These are phyloP conservation scores for Cryphonectria japonica DNA, from an alignment of 2,329 filamentous ascomycete genomes.

Conservation along the genomic window DNA sequence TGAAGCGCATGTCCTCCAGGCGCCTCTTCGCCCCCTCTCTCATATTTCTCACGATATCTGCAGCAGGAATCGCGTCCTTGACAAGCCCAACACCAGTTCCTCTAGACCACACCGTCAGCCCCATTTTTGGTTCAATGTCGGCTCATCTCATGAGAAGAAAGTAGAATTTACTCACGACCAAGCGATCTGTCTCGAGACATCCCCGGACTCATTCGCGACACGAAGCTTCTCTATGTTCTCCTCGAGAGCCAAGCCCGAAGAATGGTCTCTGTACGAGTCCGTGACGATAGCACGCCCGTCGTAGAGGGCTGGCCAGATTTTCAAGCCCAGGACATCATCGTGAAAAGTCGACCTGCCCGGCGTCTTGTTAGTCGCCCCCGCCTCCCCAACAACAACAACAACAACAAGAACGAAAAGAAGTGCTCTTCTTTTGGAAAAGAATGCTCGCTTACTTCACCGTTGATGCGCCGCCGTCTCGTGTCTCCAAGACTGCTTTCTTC, in stretches of 20 bases:
- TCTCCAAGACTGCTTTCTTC: slow-evolving; percentile 46
- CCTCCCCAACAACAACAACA: too few relatives aligned
- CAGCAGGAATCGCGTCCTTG: slow-evolving; percentile 45
- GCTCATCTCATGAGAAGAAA: too few relatives aligned
- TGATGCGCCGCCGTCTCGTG: slow-evolving; percentile 48
- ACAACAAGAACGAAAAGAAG: too few relatives aligned
- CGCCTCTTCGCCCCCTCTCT: slow-evolving; percentile 42
- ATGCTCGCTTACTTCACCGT: slow-evolving; percentile 47
- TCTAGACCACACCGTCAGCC: slow-evolving; percentile 30
- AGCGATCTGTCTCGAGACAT: slow-evolving; percentile 44
- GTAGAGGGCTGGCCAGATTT: slow-evolving; percentile 48
- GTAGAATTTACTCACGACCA: slow-evolving; percentile 35
- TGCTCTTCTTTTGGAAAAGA: background rate
- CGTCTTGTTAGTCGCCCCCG: background rate
- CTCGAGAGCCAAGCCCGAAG: slow-evolving; percentile 45
- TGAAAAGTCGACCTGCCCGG: slow-evolving; percentile 42
- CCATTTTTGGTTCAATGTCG: background rate
- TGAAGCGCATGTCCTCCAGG: slow-evolving; percentile 38
- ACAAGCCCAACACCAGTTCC: slow-evolving; percentile 52
- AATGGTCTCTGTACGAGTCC: slow-evolving; percentile 45
- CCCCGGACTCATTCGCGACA: slow-evolving; percentile 40
- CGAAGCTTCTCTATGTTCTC: slow-evolving; percentile 46
- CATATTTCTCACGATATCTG: slow-evolving; percentile 48
- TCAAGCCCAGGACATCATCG: slow-evolving; percentile 44
- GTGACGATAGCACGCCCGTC: slow-evolving; percentile 49